A percentile compares a stretch with the other conserved stretches of the same genome.
phyloP scores from a whole-genome alignment of 768 basidiomycete genomes.

The Mycena leptocephala region DNA sequence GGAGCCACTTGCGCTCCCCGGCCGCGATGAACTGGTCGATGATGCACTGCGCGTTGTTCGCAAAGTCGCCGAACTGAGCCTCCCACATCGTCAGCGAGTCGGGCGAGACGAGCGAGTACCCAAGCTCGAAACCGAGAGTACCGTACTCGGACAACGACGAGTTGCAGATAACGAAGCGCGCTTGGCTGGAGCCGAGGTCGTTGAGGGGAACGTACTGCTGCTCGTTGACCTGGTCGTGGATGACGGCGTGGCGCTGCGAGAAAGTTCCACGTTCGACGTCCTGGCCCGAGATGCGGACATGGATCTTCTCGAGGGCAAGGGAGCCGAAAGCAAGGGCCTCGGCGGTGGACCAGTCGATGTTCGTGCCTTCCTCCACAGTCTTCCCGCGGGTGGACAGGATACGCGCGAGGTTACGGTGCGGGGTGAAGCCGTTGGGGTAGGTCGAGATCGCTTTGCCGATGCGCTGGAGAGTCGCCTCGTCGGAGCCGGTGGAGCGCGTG shows the following conservation, averaged over 20 bases:
- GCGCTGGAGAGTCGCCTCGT: conserved; percentile 82
- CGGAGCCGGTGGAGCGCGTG: conserved; percentile 89
- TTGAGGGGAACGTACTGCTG: conserved; percentile 92
- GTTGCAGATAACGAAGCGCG: conserved; percentile 96
- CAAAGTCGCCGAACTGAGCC: conserved; percentile 99
- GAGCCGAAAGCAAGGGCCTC: conserved; percentile 98
- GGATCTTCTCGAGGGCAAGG: conserved; percentile 92
- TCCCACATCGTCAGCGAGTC: conserved; percentile 97
- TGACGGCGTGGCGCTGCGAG: conserved; percentile 97
- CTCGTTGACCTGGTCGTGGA: conserved; percentile 97
- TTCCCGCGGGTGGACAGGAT: conserved; percentile 92
- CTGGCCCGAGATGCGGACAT: conserved; percentile 96
- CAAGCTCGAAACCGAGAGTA: conserved; percentile 96
- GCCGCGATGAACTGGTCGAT: conserved; percentile 99
- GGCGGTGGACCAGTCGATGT: conserved; percentile 99
- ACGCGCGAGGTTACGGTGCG: conserved; percentile 94
- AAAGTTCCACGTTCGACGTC: conserved; percentile 99
- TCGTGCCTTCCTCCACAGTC: conserved; percentile 90
- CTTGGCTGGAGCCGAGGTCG: conserved; percentile 90
- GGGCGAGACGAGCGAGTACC: conserved; percentile 98
- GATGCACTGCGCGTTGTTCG: conserved; percentile 97
- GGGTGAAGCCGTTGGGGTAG: conserved; percentile 88
- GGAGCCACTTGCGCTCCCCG: conserved; percentile 98
- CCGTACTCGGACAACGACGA: conserved; percentile 97
- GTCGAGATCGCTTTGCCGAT: conserved; percentile 91